Base-by-base conservation (phyloP, 2,329 filamentous ascomycete genomes). In the Triangularia setosa region DNA sequence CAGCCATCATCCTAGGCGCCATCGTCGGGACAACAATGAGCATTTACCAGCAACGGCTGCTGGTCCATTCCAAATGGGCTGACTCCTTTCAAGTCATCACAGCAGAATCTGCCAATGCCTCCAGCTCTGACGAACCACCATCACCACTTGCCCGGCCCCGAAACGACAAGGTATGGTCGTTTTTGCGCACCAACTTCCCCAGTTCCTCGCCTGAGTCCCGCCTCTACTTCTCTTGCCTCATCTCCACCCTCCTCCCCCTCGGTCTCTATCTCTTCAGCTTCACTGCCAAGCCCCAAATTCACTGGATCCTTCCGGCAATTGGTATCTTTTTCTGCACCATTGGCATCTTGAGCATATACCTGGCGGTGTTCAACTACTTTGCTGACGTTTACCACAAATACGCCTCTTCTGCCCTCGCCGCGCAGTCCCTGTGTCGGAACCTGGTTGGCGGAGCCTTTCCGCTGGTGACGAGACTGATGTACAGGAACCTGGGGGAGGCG, bases 281-380 rank as follows among this genome's bases (percentile, higher is more conserved):
- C 83, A 88, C 89, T 0, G 84, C 86, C 0, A 85, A 81, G 64
- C 74, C 82, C 0, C 80, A 79, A 0, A 81, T 88, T 1, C 90
- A 86, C 68, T 94, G 90, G 90, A 88, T 92, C 62, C 85, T 86
- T 0, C 91, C 92, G 0, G 78, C 87, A 0, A 82, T 97, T 23
- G 87, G 84, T 0, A 82, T 97, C 33, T 86, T 83, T 0, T 84
- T 92, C 65, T 88, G 92, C 0, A 94, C 90, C 0, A 90, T 94
- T 81, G 90, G 93, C 27, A 96, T 97, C 68, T 94, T 92, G 75
- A 89, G 87, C 48, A 87, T 97, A 35, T 96, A 96, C 73, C 83
- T 97, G 1, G 89, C 93, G 2, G 91, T 92, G 0, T 97, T 97
- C 79, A 97, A 97, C 74, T 97, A 96, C 71, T 83, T 97, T 1